phyloP scores from a whole-genome alignment of 805 yeast genomes.

The Wickerhamiella brachini region DNA sequence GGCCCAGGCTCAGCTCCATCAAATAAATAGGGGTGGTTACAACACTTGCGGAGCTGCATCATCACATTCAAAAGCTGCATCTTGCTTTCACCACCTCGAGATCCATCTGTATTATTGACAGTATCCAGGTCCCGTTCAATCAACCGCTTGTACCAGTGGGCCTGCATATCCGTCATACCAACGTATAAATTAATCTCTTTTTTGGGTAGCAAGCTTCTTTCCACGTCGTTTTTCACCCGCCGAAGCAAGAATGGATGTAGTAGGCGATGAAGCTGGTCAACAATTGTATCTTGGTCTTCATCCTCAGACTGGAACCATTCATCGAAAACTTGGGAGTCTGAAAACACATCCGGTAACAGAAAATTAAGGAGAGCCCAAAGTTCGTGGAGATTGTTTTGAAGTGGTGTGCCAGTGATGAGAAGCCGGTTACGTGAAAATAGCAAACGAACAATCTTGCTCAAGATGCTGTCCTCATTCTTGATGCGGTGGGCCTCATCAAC shows the following conservation, averaged over 20 bases:
- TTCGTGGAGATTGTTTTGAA: slow-evolving; percentile 90
- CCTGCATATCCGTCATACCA: slow-evolving; percentile 95
- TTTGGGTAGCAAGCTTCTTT: slow-evolving; percentile 77
- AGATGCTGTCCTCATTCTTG: slow-evolving; percentile 81
- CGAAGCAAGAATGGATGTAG: slow-evolving; percentile 77
- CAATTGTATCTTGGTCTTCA: slow-evolving; percentile 43
- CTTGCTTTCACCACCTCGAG: slow-evolving; percentile 38
- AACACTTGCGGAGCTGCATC: slow-evolving; percentile 92
- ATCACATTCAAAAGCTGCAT: slow-evolving; percentile 84
- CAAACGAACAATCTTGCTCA: slow-evolving; percentile 80
- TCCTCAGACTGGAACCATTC: slow-evolving; percentile 52
- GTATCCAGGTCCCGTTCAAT: slow-evolving; percentile 91
- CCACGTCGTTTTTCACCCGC: slow-evolving; percentile 87
- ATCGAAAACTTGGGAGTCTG: slow-evolving; percentile 81
- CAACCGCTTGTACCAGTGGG: slow-evolving; percentile 75
- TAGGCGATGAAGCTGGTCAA: slow-evolving; percentile 79
- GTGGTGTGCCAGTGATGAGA: slow-evolving; percentile 89
- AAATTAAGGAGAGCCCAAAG: slow-evolving; percentile 90
- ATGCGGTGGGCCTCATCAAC: slow-evolving; percentile 96
- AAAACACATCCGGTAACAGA: slow-evolving; percentile 85
- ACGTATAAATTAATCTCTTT: slow-evolving; percentile 79
- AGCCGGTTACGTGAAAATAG: slow-evolving; percentile 76
- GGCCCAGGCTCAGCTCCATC: slow-evolving; percentile 99
- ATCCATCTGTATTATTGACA: slow-evolving; percentile 59
- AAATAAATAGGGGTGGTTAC: slow-evolving; percentile 91